Base-by-base conservation (phyloP, 805 yeast species). In the Yarrowia sp. region DNA sequence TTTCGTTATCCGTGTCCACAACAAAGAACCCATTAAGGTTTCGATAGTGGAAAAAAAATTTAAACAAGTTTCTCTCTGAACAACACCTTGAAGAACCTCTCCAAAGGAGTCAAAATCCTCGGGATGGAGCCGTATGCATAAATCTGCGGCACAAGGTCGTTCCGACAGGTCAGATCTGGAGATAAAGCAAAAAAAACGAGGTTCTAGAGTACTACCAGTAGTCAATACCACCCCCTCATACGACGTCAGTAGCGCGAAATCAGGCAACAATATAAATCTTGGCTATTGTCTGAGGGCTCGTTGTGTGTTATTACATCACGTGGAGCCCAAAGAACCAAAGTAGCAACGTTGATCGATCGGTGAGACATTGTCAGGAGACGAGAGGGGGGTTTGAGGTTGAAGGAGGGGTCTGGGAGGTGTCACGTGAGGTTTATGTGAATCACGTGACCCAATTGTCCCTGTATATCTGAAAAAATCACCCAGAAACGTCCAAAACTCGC, bases 31-130 rank as follows among this genome's bases (percentile, higher is more conserved):
- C 5, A 17, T 17, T 48, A 43, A 31, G 8, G 55, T 48, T 48
- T 48, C 31, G 55, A 48, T 48, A 48, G 41, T 48, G 53, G 36
- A 35, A 48, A 48, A 48, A 48, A 48, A 33, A 48, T 48, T 48
- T 9, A 32, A 48, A 33, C 28, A 6, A 18, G 36, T 7, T 32
- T n/a, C n/a, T n/a, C n/a, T 31, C 38, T 10, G 51, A 47, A 32
- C 31, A 32, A 8, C 51, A 32, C n/a, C n/a, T n/a, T n/a, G n/a
- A 32, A 47, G 15, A 36, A 15, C 33, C 22, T 2, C 28, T 47
- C n/a, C 38, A n/a, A 9, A n/a, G 38, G 31, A 35, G 35, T 31
- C 31, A 28, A 28, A 45, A 4, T n/a, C n/a, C n/a, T n/a, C n/a
- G n/a, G n/a, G 8, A 9, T 11, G 35, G 35, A 31, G n/a, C 36